phyloP scores from a whole-genome alignment of 129 eudicot species.

The Logfia minima region DNA sequence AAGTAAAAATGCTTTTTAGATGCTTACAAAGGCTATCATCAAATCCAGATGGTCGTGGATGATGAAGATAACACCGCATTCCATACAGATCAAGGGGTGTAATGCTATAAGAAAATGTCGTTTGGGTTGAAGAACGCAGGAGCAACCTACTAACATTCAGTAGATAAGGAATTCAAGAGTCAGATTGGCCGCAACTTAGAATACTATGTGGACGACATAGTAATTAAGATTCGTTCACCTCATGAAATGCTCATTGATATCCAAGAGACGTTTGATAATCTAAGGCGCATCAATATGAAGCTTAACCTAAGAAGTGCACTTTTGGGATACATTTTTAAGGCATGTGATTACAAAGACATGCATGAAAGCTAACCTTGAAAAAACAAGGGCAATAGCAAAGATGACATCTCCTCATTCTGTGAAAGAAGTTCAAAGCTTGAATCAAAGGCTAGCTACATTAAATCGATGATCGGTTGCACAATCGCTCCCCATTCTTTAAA shows the following conservation, averaged over 20 bases:
- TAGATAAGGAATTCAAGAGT: neutral
- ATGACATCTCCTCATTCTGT: neutral
- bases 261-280: too few species aligned
- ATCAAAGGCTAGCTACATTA: neutral
- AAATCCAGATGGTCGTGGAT: conserved; percentile 2
- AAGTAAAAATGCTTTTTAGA: neutral
- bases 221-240: neutral
- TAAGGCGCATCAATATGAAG: neutral
- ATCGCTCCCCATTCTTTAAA: neutral
- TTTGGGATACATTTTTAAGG: neutral
- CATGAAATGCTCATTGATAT: neutral
- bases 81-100: neutral
- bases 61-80: neutral
- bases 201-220: neutral
- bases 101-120: neutral
- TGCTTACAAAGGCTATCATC: neutral
- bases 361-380: neutral
- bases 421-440: neutral
- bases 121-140: neutral
- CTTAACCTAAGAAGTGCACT: neutral
- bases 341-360: neutral
- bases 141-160: neutral
- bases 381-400: too few species aligned
- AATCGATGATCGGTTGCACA: neutral
- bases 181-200: neutral